Base-by-base conservation (phyloP, 1,284 basidiomycete species). In the Afroboletus lepidellus region DNA sequence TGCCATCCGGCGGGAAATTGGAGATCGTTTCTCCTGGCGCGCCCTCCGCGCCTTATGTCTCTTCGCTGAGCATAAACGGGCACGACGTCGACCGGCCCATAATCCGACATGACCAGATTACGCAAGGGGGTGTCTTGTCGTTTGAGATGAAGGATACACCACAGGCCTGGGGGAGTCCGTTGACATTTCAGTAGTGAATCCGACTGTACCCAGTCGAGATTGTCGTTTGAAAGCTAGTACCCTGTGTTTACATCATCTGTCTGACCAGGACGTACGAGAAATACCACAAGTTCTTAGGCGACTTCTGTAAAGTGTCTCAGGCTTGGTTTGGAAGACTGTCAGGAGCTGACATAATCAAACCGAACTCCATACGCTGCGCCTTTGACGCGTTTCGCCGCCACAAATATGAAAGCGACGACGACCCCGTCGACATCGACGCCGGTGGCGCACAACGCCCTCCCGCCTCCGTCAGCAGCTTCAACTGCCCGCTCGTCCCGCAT, bases 401-500 rank as follows among this genome's bases (percentile, higher is more conserved):
- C 44, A 34, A 61, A 55, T 24, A 75, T 75, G 73, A 75, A 73
- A 50, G 63, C 71, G 16, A 65, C 72, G 41, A 67, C 72, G 45
- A 62, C 68, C 13, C 41, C 70, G 23, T 65, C 72, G 18, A 44
- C 74, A 6, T 75, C 82, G 15, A 71, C 79, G 16, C 83, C 86
- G 24, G 79, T 83, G 6, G 81, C 87, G 2, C 85, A 87, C 67
- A 89, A 85, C 56, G 84, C 87, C 5, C 74, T 86, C 4, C 80
- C 85, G 0, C 85, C 87, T 0, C 85, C 85, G 0, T 76, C 84
- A 9, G 74, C 78, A 3, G 69, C 80, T 0, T 78, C 84, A 16
- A 77, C 81, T 1, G 76, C 78, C n/a, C 79, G 87, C n/a, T 83
- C 87, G 0, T 88, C 88, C n/a, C 81, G 92, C 37, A 92, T 96